Conservation (phyloP, 345 rosid species). For the Geranium brycei region DNA sequence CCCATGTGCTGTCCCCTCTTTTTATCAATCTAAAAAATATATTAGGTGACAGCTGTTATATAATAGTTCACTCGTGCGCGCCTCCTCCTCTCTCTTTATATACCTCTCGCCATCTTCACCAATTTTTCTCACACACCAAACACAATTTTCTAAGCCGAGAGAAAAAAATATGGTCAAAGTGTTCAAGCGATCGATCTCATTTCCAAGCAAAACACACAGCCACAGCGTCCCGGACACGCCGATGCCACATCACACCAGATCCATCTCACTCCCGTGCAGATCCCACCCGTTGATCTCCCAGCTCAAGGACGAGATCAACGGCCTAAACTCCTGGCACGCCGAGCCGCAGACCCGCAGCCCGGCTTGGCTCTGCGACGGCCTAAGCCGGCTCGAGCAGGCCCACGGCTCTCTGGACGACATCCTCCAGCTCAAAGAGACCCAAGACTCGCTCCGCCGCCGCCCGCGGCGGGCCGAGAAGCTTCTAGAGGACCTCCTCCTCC, state of each 20-base stretch:
- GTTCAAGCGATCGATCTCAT: slow-evolving; percentile 46
- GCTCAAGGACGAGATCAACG: slow-evolving; percentile 22
- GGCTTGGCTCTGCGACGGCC: slow-evolving; percentile 28
- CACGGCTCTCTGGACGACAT: slow-evolving; percentile 34
- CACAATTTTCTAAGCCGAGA: neutral
- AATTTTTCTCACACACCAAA: neutral
- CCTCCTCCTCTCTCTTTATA: neutral
- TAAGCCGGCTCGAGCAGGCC: slow-evolving; percentile 23
- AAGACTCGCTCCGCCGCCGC: slow-evolving; percentile 25
- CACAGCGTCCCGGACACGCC: too few species aligned
- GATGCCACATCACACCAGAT: slow-evolving; percentile 35
- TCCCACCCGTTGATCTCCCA: slow-evolving; percentile 50
- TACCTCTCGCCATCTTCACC: neutral
- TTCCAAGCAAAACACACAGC: slow-evolving; percentile 29
- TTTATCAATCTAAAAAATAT: too few species aligned
- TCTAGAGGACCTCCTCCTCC: slow-evolving; percentile 37
- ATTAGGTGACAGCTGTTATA: neutral
- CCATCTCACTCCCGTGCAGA: slow-evolving; percentile 49
- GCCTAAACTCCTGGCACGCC: slow-evolving; percentile 18
- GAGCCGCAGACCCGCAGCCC: slow-evolving; percentile 15
- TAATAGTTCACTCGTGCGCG: neutral
- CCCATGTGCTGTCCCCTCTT: too few species aligned
- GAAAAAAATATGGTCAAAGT: slow-evolving; percentile 24
- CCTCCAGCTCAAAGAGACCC: slow-evolving; percentile 49
- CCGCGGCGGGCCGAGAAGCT: slow-evolving; percentile 36